Conservation (phyloP, 768 basidiomycete species). For the Gelatoporia subvermispora region DNA sequence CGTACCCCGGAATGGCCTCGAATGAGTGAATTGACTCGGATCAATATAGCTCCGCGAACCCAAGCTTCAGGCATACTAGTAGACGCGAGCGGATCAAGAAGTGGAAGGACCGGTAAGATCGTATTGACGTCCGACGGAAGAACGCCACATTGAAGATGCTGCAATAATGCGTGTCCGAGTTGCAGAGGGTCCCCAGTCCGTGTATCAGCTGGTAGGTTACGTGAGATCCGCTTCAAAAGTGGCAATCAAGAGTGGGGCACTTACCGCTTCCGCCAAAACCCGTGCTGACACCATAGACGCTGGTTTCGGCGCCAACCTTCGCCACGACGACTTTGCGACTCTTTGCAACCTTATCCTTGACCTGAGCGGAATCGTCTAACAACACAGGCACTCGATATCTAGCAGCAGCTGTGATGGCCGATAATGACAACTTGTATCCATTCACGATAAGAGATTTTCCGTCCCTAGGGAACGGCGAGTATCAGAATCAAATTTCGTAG, state of each 20-base stretch:
- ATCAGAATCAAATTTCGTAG: too few relatives aligned
- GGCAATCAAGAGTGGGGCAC: slow-evolving; percentile 12
- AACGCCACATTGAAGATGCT: slow-evolving; percentile 76
- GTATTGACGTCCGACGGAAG: slow-evolving; percentile 52
- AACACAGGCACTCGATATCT: slow-evolving; percentile 50
- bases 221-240: not conserved
- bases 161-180: slow-evolving; percentile 72
- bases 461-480: slow-evolving; percentile 33
- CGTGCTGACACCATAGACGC: slow-evolving; percentile 80
- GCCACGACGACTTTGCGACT: slow-evolving; percentile 58
- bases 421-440: slow-evolving; percentile 66
- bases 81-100: slow-evolving; percentile 61
- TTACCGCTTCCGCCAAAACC: slow-evolving; percentile 79
- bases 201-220: slow-evolving; percentile 59
- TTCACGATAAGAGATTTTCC: slow-evolving; percentile 61
- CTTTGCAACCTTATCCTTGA: slow-evolving; percentile 49
- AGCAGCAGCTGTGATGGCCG: slow-evolving; percentile 70
- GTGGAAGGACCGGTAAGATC: slow-evolving; percentile 53
- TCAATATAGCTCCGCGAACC: slow-evolving; percentile 81
- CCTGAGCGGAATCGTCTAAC: slow-evolving; percentile 43
- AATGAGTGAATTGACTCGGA: slow-evolving; percentile 85
- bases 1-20: slow-evolving; percentile 86
- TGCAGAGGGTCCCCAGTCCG: slow-evolving; percentile 68
- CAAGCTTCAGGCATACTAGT: slow-evolving; percentile 80
- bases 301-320: slow-evolving; percentile 62